These are phyloP conservation scores for Arthroderma uncinatum DNA, from an alignment of 2,329 filamentous ascomycete species.

Conservation along the genomic window DNA sequence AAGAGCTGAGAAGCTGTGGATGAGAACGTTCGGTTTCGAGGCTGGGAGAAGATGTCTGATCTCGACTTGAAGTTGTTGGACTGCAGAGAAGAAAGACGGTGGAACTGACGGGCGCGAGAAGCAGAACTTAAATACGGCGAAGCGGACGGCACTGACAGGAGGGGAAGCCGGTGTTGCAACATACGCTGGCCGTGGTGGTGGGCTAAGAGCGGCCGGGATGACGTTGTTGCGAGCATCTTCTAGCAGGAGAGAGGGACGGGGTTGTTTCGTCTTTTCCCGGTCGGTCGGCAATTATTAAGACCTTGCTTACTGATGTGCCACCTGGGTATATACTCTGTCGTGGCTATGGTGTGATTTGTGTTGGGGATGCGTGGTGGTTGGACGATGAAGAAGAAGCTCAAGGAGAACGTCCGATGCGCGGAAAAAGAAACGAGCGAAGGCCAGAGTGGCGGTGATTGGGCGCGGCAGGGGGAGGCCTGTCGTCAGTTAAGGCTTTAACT, in stretches of 20 bases:
- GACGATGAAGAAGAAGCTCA: not conserved
- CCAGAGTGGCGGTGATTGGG: not conserved
- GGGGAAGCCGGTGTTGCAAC: conserved; percentile 1
- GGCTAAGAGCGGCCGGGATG: conserved; percentile 12
- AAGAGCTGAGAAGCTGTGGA: conserved; percentile 27
- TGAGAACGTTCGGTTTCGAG: conserved; percentile 21
- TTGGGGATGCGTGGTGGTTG: too few species aligned
- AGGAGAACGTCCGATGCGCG: not conserved
- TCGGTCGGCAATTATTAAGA: not conserved
- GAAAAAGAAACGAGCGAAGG: not conserved
- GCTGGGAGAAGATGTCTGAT: too few species aligned
- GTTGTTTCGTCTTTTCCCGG: too few species aligned
- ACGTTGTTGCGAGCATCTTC: conserved; percentile 13
- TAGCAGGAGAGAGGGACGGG: not conserved
- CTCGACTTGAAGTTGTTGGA: too few species aligned
- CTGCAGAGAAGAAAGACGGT: conserved; percentile 9
- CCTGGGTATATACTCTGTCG: too few species aligned
- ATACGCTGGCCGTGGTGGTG: not conserved
- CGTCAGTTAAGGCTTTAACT: not conserved
- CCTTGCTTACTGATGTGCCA: not conserved
- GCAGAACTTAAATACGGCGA: conserved; percentile 7
- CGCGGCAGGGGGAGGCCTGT: not conserved
- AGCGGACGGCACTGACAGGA: conserved; percentile 8
- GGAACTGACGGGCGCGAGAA: conserved; percentile 1
- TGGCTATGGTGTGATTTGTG: too few species aligned